phyloP scores from a whole-genome alignment of 2,329 filamentous ascomycete genomes.

The Mycosphaerella arachidis region DNA sequence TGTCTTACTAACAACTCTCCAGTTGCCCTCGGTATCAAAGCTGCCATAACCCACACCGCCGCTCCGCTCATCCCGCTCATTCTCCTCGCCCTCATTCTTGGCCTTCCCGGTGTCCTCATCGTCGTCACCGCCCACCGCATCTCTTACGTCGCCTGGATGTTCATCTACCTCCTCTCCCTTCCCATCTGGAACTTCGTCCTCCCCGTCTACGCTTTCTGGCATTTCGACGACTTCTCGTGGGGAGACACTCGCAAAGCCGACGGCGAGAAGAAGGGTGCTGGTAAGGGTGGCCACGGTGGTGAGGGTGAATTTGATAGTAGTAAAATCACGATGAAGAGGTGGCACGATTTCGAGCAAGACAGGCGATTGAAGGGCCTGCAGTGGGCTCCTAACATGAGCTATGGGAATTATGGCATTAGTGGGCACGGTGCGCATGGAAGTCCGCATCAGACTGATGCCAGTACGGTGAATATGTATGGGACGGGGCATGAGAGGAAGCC shows the following conservation, averaged over 20 bases:
- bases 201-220: slow-evolving; percentile 94
- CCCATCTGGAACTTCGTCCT: slow-evolving; percentile 98
- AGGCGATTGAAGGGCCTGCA: slow-evolving; percentile 24
- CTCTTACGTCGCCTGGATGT: slow-evolving; percentile 94
- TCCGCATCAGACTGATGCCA: slow-evolving; percentile 4
- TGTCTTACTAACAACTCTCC: slow-evolving; percentile 8
- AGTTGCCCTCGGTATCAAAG: slow-evolving; percentile 81
- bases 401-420: neutral
- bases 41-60: slow-evolving; percentile 50
- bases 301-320: slow-evolving; percentile 97
- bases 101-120: slow-evolving; percentile 87
- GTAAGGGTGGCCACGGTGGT: slow-evolving; percentile 56
- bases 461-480: slow-evolving; percentile 6
- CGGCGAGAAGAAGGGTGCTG: slow-evolving; percentile 81
- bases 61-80: slow-evolving; percentile 87
- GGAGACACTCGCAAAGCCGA: slow-evolving; percentile 95
- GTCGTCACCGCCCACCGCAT: slow-evolving; percentile 88
- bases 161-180: slow-evolving; percentile 87
- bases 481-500: slow-evolving; percentile 23
- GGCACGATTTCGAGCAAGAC: slow-evolving; percentile 87
- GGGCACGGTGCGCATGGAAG: slow-evolving; percentile 7
- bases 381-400: slow-evolving; percentile 12
- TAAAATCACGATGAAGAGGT: slow-evolving; percentile 99
- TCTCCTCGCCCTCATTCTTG: slow-evolving; percentile 82
- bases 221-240: slow-evolving; percentile 99